Evolutionary conservation across 768 basidiomycete genomes (phyloP), one percentile per base, ranked within the genome.

Genomic region (Naganishia vishniacii): DNA sequence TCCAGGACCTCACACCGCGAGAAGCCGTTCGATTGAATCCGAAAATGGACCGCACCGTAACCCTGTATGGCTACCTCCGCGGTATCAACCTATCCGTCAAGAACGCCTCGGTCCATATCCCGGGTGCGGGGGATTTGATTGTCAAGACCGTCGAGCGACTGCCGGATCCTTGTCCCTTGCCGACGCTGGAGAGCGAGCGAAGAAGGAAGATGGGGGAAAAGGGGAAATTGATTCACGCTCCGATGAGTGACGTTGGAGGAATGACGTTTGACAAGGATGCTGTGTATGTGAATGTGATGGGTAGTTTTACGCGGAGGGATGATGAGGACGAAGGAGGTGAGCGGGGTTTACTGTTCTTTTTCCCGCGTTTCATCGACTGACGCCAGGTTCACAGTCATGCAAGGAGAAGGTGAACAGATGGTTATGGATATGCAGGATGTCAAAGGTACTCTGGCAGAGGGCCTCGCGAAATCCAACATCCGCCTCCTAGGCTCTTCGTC

Each of bases 241-340:
- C 95, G 0, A 98, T 99, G 95, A 95, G 92, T 76, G 94, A 97
- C 72, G 87, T 97, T 1, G 94, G 94, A 12, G 95, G 94, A 2
- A 85, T 99, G 61, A 84, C 89, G 78, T 98, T 94, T 73, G 95
- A 99, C 80, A 98, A 97, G 77, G 94, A 98, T 73, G 91, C 92
- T 0, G 93, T 99, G 2, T 99, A 89, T 83, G 87, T 99, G 68
- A 98, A 98, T 75, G 93, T 98, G 11, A 88, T 91, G 13, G 95
- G 95, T 0, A 94, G 84, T 72, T 99, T 99, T 75, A 87, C 89
- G 15, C 81, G 87, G 65, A 86, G 85, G n/a, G 68, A 72, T 28
- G 75, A 74, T 42, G 78, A 69, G 59, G 85, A 84, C 68, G 79
- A 78, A 7, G 85, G 86, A 64, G 82, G 87, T 86, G 71, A 61